Percentiles rank a stretch among this genome's conserved stretches.
Evolutionary conservation across 768 basidiomycete species (phyloP).

Genomic region (Pisolithus orientalis): DNA sequence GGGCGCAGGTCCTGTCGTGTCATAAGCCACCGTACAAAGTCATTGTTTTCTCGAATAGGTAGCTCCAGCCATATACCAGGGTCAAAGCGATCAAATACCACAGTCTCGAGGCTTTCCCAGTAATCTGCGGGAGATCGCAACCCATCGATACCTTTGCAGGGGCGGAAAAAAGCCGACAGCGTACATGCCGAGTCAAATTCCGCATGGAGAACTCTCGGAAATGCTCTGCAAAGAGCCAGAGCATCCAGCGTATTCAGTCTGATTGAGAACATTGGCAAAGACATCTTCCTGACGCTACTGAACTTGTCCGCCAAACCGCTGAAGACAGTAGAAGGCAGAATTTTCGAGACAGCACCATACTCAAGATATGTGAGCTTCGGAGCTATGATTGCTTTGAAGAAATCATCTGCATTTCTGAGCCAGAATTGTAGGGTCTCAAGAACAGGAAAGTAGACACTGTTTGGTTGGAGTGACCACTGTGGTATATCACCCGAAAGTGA

Average conservation of each 20-base stretch:
- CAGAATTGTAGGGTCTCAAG: too few species aligned
- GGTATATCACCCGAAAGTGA: background rate
- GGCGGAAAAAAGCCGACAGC: too few species aligned
- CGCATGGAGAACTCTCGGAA: background rate
- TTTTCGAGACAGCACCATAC: background rate
- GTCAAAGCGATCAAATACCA: background rate
- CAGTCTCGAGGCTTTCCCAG: too few species aligned
- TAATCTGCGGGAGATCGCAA: background rate
- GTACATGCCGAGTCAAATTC: background rate
- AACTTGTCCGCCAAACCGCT: background rate
- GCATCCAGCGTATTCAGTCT: background rate
- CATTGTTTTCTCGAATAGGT: background rate
- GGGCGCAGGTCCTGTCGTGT: background rate
- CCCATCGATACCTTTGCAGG: too few species aligned
- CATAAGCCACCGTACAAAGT: background rate
- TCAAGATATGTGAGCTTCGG: background rate
- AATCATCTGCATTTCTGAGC: too few species aligned
- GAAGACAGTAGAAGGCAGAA: background rate
- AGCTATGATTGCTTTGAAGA: background rate
- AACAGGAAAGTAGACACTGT: too few species aligned
- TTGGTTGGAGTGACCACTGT: too few species aligned
- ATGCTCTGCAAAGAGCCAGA: background rate
- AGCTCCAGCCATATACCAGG: background rate
- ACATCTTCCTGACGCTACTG: background rate
- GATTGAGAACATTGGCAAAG: background rate